Evolutionary conservation across 148 eudicot species (phyloP), one percentile per base, ranked within the genome.

Genomic region (Chenopodium album): DNA sequence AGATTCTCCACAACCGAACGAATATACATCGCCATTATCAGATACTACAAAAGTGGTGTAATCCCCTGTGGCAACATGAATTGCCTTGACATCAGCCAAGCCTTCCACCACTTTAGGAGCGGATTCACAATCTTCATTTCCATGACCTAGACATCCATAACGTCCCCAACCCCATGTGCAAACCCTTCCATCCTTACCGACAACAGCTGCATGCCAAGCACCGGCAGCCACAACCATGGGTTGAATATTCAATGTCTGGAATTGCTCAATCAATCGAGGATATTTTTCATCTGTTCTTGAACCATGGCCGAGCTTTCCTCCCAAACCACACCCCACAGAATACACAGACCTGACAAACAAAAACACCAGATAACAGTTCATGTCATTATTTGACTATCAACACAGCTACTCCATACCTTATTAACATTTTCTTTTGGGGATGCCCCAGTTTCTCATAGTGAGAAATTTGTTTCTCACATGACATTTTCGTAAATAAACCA

Each of bases 151-250:
- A 81, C 99, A 94, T 7, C 99, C 99, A 64, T 96, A 89, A 28
- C 94, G 90, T 1, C 99, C 98, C 99, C 99, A 96, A 60, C 99
- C 99, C 99, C 99, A 96, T 1, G 99, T 96, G 84, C 99, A 96
- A 2, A 96, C 99, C 84, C 99, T 88, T 69, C 99, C 99, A 59
- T 96, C 99, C 60, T 84, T 87, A 28, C 99, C 93, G 17, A 92
- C 98, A 26, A 94, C 98, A 17, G 97, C 99, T 50, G 99, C 93
- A 73, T 96, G 99, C 98, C 97, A 96, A 78, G 94, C 92, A 85
- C 99, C 99, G 3, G 99, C 98, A 32, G 99, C 94, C 66, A 96
- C 88, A 23, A 92, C 89, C 72, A 85, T 78, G 4, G 99, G 99
- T 85, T 96, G 91, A 77, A 96, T 88, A 77, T 91, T 90, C 84